Conservation (phyloP, 2,329 filamentous ascomycete species). For the Amesomyces nigricolor region DNA sequence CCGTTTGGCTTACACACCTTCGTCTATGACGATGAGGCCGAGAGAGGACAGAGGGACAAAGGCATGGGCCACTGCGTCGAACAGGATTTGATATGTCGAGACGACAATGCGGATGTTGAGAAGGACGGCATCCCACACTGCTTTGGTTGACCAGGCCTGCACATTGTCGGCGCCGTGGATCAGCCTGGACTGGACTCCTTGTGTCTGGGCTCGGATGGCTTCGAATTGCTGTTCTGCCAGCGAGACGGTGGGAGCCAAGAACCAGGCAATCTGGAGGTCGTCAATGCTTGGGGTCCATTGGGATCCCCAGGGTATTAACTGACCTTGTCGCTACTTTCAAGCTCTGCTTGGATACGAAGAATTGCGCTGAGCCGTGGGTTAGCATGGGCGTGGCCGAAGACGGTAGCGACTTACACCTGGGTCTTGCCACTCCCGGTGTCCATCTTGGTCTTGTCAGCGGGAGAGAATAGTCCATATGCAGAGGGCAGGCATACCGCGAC, state of each 20-base stretch:
- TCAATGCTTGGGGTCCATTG: constrained; percentile 17
- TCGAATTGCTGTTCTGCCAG: constrained; percentile 62
- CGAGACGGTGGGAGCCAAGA: constrained; percentile 63
- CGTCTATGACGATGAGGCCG: constrained; percentile 72
- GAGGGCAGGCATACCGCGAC: constrained; percentile 48
- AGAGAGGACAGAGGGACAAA: constrained; percentile 63
- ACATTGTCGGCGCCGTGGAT: constrained; percentile 64
- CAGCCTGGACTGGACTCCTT: constrained; percentile 52
- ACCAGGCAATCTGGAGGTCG: constrained; percentile 57
- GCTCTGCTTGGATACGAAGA: constrained; percentile 59
- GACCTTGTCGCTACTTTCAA: constrained; percentile 56
- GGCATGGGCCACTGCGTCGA: constrained; percentile 67
- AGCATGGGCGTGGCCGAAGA: not conserved
- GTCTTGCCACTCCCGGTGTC: constrained; percentile 77
- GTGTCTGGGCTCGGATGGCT: constrained; percentile 56
- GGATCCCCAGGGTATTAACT: constrained; percentile 9
- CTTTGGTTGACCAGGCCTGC: constrained; percentile 64
- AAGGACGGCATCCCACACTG: constrained; percentile 62
- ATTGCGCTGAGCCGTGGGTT: constrained; percentile 48
- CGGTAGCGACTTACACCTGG: constrained; percentile 53
- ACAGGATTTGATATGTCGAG: constrained; percentile 69
- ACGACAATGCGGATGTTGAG: constrained; percentile 64
- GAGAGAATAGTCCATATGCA: not conserved
- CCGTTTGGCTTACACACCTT: constrained; percentile 49
- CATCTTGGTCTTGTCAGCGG: constrained; percentile 49